A percentile compares a stretch with the other conserved stretches of the same genome.
These are phyloP conservation scores for Thalassia testudinum DNA, from an alignment of 116 monocot genomes.

Conservation along the genomic window DNA sequence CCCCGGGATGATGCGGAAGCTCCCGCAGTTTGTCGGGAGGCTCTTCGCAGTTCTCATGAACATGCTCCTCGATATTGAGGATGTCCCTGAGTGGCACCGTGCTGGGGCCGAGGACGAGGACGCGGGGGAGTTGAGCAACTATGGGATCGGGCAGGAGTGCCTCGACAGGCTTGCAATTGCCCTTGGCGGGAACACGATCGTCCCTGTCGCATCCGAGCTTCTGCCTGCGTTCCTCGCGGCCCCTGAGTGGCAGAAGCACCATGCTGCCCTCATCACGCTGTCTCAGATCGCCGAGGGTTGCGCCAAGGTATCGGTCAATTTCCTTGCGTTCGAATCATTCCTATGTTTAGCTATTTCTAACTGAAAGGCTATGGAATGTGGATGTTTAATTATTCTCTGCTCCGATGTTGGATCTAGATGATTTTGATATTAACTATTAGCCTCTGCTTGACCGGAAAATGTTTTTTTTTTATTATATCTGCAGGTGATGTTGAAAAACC, in stretches of 20 bases:
- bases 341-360: too few relatives aligned
- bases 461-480: neutral
- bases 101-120: slow-evolving; percentile 76
- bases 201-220: slow-evolving; percentile 70
- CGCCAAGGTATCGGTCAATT: slow-evolving; percentile 38
- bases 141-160: slow-evolving; percentile 70
- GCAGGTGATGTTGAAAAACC: slow-evolving; percentile 82
- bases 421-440: too few relatives aligned
- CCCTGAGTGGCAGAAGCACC: slow-evolving; percentile 86
- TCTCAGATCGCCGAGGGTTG: slow-evolving; percentile 96
- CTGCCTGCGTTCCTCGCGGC: slow-evolving; percentile 46
- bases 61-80: slow-evolving; percentile 74
- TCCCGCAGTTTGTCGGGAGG: slow-evolving; percentile 70
- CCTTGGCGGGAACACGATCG: slow-evolving; percentile 77
- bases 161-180: slow-evolving; percentile 68
- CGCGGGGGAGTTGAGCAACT: slow-evolving; percentile 79
- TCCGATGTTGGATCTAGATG: too few relatives aligned
- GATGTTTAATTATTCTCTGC: too few relatives aligned
- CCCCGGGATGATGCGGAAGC: slow-evolving; percentile 76
- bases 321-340: too few relatives aligned
- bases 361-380: too few relatives aligned
- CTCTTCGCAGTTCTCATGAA: slow-evolving; percentile 81
- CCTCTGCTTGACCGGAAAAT: too few relatives aligned
- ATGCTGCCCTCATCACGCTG: slow-evolving; percentile 78
- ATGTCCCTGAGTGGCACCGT: slow-evolving; percentile 65